phyloP scores from a whole-genome alignment of 1,284 basidiomycete species.

The Dichomitus squalens region DNA sequence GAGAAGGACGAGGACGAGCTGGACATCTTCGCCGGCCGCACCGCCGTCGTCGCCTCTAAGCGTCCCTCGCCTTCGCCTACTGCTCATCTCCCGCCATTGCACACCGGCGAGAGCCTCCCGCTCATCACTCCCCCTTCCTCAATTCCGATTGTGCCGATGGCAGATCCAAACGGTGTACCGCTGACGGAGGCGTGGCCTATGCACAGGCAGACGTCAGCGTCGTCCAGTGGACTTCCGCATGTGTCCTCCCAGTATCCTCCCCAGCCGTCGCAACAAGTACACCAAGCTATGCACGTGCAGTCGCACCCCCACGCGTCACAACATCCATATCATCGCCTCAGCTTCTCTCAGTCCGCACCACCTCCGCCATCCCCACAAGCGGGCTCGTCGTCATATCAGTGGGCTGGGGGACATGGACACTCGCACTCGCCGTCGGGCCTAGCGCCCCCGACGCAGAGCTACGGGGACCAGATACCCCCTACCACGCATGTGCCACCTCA shows the following conservation, averaged over 20 bases:
- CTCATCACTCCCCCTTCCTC: slow-evolving; percentile 19
- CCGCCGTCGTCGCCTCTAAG: slow-evolving; percentile 44
- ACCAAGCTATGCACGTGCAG: slow-evolving; percentile 3
- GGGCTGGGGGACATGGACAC: background rate
- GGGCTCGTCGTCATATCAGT: background rate
- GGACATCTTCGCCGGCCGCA: slow-evolving; percentile 59
- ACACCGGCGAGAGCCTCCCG: background rate
- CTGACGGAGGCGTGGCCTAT: slow-evolving; percentile 16
- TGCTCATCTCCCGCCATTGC: background rate
- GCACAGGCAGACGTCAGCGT: slow-evolving; percentile 1
- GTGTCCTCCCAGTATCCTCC: slow-evolving; percentile 1
- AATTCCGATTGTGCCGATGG: slow-evolving; percentile 16
- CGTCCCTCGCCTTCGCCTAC: slow-evolving; percentile 27
- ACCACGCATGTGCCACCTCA: slow-evolving; percentile 5
- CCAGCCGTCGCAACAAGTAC: background rate
- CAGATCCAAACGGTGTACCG: slow-evolving; percentile 4
- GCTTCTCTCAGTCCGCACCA: slow-evolving; percentile 15
- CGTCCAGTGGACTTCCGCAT: slow-evolving; percentile 2
- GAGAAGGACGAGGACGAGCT: slow-evolving; percentile 62
- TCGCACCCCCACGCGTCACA: slow-evolving; percentile 7
- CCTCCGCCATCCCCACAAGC: background rate
- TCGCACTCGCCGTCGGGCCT: slow-evolving; percentile 11
- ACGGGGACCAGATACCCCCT: slow-evolving; percentile 8
- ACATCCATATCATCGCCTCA: slow-evolving; percentile 14
- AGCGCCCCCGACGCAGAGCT: slow-evolving; percentile 10